phyloP scores from a whole-genome alignment of 306 rosid species.

The Fragaria nilgerrensis region DNA sequence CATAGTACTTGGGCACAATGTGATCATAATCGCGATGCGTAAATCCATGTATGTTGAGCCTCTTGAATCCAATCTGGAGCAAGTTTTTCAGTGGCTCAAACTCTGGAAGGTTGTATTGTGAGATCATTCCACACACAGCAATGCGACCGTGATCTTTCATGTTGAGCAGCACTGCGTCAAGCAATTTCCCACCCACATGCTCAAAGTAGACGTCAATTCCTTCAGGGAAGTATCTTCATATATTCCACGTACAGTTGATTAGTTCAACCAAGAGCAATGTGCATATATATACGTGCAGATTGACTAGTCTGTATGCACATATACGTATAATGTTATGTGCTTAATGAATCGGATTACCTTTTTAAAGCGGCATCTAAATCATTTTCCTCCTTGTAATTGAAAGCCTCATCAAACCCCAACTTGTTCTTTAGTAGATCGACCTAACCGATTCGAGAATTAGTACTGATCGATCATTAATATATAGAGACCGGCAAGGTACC shows the following conservation, averaged over 20 bases:
- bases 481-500: background rate
- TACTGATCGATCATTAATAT: too few species aligned
- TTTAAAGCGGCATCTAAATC: constrained; percentile 25
- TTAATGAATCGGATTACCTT: background rate
- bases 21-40: constrained; percentile 45
- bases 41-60: constrained; percentile 46
- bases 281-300: too few species aligned
- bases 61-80: constrained; percentile 21
- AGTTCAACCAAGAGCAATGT: background rate
- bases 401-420: constrained; percentile 29
- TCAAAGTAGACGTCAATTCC: constrained; percentile 27
- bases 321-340: too few species aligned
- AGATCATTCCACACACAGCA: constrained; percentile 45
- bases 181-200: constrained; percentile 34
- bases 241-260: background rate
- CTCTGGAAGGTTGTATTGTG: constrained; percentile 45
- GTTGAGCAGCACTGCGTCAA: constrained; percentile 33
- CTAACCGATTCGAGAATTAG: background rate
- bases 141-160: constrained; percentile 17
- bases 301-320: too few species aligned
- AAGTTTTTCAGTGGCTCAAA: constrained; percentile 49
- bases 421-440: constrained; percentile 24
- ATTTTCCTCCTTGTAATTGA: constrained; percentile 35
- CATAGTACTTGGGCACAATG: constrained; percentile 52
- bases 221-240: constrained; percentile 20